Evolutionary conservation across 768 basidiomycete species (phyloP).

Genomic region (Symmetrospora coprosmae): DNA sequence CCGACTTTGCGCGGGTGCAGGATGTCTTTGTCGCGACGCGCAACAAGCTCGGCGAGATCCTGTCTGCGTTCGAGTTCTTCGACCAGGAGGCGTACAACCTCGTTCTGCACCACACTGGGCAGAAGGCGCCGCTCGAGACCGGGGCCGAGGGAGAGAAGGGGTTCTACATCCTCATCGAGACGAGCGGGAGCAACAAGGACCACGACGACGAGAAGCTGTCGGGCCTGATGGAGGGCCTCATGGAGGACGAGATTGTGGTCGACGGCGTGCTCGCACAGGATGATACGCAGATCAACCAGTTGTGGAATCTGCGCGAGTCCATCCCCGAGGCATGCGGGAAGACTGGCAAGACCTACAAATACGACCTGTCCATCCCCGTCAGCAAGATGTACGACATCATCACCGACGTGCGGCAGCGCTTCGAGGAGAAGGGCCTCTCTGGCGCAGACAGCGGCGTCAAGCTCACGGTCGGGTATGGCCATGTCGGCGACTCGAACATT

Average conservation of each 20-base stretch:
- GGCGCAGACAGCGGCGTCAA: slow-evolving; percentile 46
- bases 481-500: slow-evolving; percentile 91
- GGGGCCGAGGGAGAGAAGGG: slow-evolving; percentile 66
- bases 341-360: slow-evolving; percentile 91
- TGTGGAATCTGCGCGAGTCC: slow-evolving; percentile 86
- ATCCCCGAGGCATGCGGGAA: slow-evolving; percentile 84
- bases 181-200: slow-evolving; percentile 76
- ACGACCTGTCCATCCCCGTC: slow-evolving; percentile 66
- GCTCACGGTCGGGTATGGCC: slow-evolving; percentile 82
- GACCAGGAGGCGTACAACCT: slow-evolving; percentile 74
- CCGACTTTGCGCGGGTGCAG: slow-evolving; percentile 71
- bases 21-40: slow-evolving; percentile 71
- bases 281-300: slow-evolving; percentile 67
- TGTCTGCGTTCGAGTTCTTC: slow-evolving; percentile 94
- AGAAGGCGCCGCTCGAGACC: slow-evolving; percentile 56
- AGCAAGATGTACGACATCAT: slow-evolving; percentile 75
- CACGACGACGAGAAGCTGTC: slow-evolving; percentile 94
- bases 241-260: slow-evolving; percentile 60
- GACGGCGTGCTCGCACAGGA: slow-evolving; percentile 87
- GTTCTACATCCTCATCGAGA: slow-evolving; percentile 79
- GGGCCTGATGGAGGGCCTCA: slow-evolving; percentile 58
- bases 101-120: slow-evolving; percentile 49
- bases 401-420: slow-evolving; percentile 57
- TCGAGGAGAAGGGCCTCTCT: slow-evolving; percentile 43
- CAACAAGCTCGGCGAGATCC: slow-evolving; percentile 72